Evolutionary conservation across 169 alveolate species (phyloP).

Genomic region (Plasmodium chabaudi): DNA sequence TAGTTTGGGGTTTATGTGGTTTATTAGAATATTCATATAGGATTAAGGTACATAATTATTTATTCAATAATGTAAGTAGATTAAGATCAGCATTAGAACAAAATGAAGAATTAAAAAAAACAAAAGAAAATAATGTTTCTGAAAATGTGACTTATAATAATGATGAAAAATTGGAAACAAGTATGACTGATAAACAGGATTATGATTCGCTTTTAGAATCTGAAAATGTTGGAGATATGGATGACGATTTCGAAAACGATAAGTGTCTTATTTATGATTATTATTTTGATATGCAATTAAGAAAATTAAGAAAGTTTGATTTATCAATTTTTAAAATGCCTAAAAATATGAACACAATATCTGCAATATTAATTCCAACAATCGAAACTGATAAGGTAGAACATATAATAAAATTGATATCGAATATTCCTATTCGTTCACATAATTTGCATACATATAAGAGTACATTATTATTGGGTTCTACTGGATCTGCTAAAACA

Average conservation of each 20-base stretch:
- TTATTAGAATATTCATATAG: constrained; percentile 50
- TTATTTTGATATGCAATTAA: constrained; percentile 79
- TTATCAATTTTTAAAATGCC: constrained; percentile 91
- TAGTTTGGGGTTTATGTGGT: constrained; percentile 76
- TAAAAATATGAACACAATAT: constrained; percentile 87
- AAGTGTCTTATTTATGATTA: constrained; percentile 76
- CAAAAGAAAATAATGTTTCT: background rate
- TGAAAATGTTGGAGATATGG: constrained; percentile 89
- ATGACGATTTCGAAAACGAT: constrained; percentile 85
- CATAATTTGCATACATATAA: constrained; percentile 82
- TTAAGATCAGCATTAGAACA: constrained; percentile 8
- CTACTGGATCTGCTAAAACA: constrained; percentile 98
- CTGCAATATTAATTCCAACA: constrained; percentile 95
- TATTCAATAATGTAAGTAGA: constrained; percentile 48
- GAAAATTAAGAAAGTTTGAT: constrained; percentile 88
- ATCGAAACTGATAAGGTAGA: constrained; percentile 95
- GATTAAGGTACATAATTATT: constrained; percentile 57
- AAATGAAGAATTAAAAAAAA: constrained; percentile 1
- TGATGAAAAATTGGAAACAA: constrained; percentile 78
- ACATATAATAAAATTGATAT: constrained; percentile 87
- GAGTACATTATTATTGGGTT: constrained; percentile 93
- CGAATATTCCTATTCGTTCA: constrained; percentile 83
- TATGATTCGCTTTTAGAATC: constrained; percentile 7
- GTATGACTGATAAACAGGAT: background rate
- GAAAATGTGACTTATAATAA: background rate